phyloP scores from a whole-genome alignment of 148 eudicot genomes.

The Dianthus caryophyllus region DNA sequence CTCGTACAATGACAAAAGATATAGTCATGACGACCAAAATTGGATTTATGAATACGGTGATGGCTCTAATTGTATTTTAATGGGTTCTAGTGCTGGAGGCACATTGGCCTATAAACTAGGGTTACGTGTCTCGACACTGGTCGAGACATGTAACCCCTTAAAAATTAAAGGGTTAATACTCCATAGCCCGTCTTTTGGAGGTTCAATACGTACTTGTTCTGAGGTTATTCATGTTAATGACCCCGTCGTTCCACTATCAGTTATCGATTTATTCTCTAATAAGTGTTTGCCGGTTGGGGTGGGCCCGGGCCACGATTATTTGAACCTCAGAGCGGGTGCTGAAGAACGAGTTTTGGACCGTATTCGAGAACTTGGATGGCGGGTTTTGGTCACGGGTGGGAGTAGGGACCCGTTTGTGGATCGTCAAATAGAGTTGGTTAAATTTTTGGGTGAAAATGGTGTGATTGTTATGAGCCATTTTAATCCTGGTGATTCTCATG shows the following conservation, averaged over 20 bases:
- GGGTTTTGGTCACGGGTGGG: slow-evolving; percentile 2
- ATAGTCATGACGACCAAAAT: neutral
- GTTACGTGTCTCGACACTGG: neutral
- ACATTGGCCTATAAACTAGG: slow-evolving; percentile 7
- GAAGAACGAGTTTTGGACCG: neutral
- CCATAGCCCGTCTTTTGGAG: slow-evolving; percentile 4
- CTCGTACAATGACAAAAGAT: no score
- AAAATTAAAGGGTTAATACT: slow-evolving; percentile 1
- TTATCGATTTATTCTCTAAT: slow-evolving; percentile 2
- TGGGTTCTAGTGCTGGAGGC: slow-evolving; percentile 18
- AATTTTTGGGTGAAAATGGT: neutral
- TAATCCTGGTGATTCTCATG: neutral
- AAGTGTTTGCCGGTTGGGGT: slow-evolving; percentile 2
- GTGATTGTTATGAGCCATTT: neutral
- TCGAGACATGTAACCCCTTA: neutral
- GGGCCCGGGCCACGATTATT: neutral
- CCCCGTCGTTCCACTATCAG: neutral
- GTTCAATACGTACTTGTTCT: neutral
- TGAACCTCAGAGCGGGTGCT: neutral
- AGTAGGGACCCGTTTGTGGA: slow-evolving; percentile 6
- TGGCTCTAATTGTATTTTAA: neutral
- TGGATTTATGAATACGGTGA: slow-evolving; percentile 8
- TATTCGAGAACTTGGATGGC: neutral
- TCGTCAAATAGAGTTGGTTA: slow-evolving; percentile 3
- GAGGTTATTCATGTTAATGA: slow-evolving; percentile 2